Percentiles rank a stretch among this genome's conserved stretches.
phyloP scores from a whole-genome alignment of 306 rosid species.

The Gynostemma pentaphyllum region DNA sequence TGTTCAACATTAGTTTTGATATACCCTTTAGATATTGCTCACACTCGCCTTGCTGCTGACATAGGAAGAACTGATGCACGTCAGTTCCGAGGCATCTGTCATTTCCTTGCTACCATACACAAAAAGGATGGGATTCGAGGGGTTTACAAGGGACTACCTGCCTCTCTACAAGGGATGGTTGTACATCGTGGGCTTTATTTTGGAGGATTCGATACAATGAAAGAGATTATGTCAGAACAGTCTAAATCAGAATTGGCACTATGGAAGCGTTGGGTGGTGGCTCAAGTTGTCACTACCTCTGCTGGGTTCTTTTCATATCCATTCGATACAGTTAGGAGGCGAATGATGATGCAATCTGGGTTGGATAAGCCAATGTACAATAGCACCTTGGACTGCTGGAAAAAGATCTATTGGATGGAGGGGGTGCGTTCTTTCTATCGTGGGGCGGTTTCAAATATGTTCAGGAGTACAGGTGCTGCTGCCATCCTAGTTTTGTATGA shows the following conservation, averaged over 20 bases:
- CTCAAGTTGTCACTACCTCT: constrained; percentile 88
- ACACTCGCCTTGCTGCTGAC: constrained; percentile 95
- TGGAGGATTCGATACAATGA: constrained; percentile 87
- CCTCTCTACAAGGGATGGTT: constrained; percentile 87
- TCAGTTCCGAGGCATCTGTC: constrained; percentile 80
- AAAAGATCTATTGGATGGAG: constrained; percentile 53
- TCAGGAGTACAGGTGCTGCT: constrained; percentile 88
- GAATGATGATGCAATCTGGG: constrained; percentile 99
- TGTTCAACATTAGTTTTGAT: constrained; percentile 70
- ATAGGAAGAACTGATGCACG: constrained; percentile 58
- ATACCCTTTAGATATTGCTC: constrained; percentile 92
- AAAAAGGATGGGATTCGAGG: constrained; percentile 61
- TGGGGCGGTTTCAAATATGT: constrained; percentile 65
- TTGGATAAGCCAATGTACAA: constrained; percentile 46
- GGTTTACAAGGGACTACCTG: constrained; percentile 85
- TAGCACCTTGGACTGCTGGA: constrained; percentile 82
- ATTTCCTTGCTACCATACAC: constrained; percentile 56
- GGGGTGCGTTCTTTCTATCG: constrained; percentile 87
- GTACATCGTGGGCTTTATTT: constrained; percentile 87
- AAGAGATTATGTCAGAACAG: constrained; percentile 47
- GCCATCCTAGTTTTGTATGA: constrained; percentile 91
- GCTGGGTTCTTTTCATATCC: constrained; percentile 90
- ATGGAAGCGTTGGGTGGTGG: constrained; percentile 84
- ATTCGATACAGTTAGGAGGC: constrained; percentile 79
- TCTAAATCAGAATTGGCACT: constrained; percentile 40